Evolutionary conservation across 2,329 filamentous ascomycete species (phyloP), one percentile per base, ranked within the genome.

Genomic region (Periglandula ipomoeae): DNA sequence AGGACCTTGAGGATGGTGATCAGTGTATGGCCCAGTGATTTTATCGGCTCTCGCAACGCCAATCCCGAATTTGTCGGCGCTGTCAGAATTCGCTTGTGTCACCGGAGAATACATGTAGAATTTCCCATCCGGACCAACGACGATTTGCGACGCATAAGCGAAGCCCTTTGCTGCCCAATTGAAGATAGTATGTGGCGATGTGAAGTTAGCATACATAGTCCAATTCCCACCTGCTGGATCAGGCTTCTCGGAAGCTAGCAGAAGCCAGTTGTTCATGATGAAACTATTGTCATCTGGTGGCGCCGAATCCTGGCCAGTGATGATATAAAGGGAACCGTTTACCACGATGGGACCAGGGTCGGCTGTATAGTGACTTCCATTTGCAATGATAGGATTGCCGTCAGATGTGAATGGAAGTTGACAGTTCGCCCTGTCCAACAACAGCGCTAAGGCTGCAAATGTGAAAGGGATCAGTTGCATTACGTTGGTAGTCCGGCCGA

Each of bases 101-200:
- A 44, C 43, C 17, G 43, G 30, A 6, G 43, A n/a, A 30, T 24
- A 44, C 8, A 44, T 5, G 8, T 44, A 44, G 17, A 20, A 44
- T 2, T 4, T 9, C 7, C 30, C 43, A 30, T 44, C 43, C 8
- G 43, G 30, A 20, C 43, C 43, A 15, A n/a, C 27, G 9, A 44
- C 43, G 43, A 44, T 44, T 26, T 44, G 43, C 43, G 43, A 44
- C 19, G 43, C 43, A 11, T 35, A 44, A 3, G 43, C 43, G 13
- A 20, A 26, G 7, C 6, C 43, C 3, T 13, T 7, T 6, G 15
- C 20, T 5, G 43, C 43, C 43, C 43, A 44, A 11, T 8, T 6
- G 30, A 44, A 44, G 13, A 44, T 22, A 4, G 19, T 9, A n/a
- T 35, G 43, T 9, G 43, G 43, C 43, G 30, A 11, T 5, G 34